A percentile compares a stretch with the other conserved stretches of the same genome.
Evolutionary conservation across 805 yeast species (phyloP).

Genomic region (Suhomyces xylopsoci): DNA sequence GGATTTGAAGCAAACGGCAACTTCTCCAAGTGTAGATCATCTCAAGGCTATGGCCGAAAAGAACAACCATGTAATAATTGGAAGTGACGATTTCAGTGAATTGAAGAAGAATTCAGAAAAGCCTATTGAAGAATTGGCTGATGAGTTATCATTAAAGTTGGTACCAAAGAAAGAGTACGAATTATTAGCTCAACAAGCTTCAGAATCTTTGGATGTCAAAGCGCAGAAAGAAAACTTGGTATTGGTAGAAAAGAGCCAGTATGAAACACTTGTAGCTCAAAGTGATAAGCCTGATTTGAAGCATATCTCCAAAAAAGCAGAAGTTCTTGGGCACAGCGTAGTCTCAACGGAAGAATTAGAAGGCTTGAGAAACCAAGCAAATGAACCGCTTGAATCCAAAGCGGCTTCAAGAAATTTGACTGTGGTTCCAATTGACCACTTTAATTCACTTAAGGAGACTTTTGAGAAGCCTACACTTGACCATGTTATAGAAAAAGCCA

Average conservation of each 20-base stretch:
- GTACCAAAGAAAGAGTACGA: constrained; percentile 26
- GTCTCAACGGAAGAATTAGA: background rate
- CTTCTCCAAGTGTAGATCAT: constrained; percentile 9
- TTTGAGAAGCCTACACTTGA: background rate
- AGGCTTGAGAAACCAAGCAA: constrained; percentile 42
- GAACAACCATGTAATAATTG: constrained; percentile 4
- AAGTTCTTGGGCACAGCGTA: constrained; percentile 5
- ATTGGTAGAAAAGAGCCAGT: constrained; percentile 17
- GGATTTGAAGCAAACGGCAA: constrained; percentile 4
- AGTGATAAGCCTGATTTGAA: constrained; percentile 11
- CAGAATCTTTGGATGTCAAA: constrained; percentile 14
- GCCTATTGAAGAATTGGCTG: constrained; percentile 1
- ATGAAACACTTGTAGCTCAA: constrained; percentile 10
- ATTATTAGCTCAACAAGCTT: too few species aligned
- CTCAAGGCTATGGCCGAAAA: constrained; percentile 4
- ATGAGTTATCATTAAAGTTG: background rate
- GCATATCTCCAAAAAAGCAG: constrained; percentile 9
- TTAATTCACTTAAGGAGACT: background rate
- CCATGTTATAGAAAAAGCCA: background rate
- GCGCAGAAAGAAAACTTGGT: constrained; percentile 15
- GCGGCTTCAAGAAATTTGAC: constrained; percentile 15
- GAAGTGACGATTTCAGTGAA: constrained; percentile 1
- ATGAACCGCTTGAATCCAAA: constrained; percentile 14
- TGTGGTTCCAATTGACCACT: constrained; percentile 9
- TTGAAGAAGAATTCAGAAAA: constrained; percentile 11